phyloP scores from a whole-genome alignment of 2,329 filamentous ascomycete genomes.

The Penicillium sp. region DNA sequence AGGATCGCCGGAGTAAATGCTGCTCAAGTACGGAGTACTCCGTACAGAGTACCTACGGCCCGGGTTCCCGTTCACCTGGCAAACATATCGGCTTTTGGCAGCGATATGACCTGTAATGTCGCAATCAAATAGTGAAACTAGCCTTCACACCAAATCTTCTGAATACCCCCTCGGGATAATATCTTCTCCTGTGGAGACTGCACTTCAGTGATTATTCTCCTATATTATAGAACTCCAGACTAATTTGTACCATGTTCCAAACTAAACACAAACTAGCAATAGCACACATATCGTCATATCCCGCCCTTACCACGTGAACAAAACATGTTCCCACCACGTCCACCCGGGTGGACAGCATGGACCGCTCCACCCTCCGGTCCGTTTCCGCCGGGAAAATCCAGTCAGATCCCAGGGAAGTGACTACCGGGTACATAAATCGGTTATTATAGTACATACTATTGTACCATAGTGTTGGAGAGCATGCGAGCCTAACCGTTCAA shows the following conservation, averaged over 20 bases:
- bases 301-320: background rate
- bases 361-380: background rate
- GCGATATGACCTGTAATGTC: background rate
- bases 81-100: background rate
- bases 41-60: background rate
- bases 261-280: background rate
- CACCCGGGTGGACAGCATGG: background rate
- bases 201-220: background rate
- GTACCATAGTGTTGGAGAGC: background rate
- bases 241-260: too few relatives aligned
- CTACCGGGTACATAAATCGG: background rate
- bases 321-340: background rate
- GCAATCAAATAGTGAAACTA: background rate
- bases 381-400: background rate
- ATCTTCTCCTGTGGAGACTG: background rate
- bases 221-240: background rate
- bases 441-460: background rate
- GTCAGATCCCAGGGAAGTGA: background rate
- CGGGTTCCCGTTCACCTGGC: background rate
- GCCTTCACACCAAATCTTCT: background rate
- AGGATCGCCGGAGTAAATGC: background rate
- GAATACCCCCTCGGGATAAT: background rate
- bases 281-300: background rate
- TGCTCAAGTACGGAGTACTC: background rate
- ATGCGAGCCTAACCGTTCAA: background rate